These are phyloP conservation scores for Tylopilus vinaceipallidus DNA, from an alignment of 768 basidiomycete genomes.

Conservation along the genomic window DNA sequence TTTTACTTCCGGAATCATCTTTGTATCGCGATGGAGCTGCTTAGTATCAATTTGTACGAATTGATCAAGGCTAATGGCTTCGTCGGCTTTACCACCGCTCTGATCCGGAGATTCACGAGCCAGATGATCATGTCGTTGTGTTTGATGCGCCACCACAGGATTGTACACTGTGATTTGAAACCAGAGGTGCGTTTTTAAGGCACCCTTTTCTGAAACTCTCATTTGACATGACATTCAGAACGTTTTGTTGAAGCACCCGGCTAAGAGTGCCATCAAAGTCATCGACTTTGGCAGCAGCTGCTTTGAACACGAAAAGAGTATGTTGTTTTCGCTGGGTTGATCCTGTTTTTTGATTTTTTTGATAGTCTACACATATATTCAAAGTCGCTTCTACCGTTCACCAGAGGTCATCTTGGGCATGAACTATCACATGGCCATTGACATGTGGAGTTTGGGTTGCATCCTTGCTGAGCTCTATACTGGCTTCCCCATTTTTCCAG, in stretches of 20 bases:
- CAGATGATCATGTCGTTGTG: slow-evolving; percentile 93
- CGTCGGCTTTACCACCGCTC: slow-evolving; percentile 92
- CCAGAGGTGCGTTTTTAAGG: slow-evolving; percentile 70
- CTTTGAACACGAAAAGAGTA: slow-evolving; percentile 97
- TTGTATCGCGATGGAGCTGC: slow-evolving; percentile 96
- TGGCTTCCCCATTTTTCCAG: slow-evolving; percentile 97
- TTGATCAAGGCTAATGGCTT: slow-evolving; percentile 99
- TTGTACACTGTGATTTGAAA: slow-evolving; percentile 98
- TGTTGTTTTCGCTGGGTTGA: slow-evolving; percentile 26
- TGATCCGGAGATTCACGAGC: slow-evolving; percentile 94
- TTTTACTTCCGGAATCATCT: slow-evolving; percentile 98
- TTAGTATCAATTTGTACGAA: slow-evolving; percentile 99
- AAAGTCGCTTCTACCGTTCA: slow-evolving; percentile 99
- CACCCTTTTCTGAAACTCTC: neutral
- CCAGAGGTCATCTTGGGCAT: slow-evolving; percentile 98
- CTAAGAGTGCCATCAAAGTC: slow-evolving; percentile 95
- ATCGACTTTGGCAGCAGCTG: slow-evolving; percentile 99
- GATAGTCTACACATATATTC: slow-evolving; percentile 97
- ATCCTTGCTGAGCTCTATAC: slow-evolving; percentile 97
- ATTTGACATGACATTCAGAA: slow-evolving; percentile 54
- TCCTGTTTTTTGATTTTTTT: slow-evolving; percentile 9
- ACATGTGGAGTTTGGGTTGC: slow-evolving; percentile 99
- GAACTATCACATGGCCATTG: slow-evolving; percentile 99
- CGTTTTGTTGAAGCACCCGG: slow-evolving; percentile 89
- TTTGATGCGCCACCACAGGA: slow-evolving; percentile 94